Base-by-base conservation (phyloP, 306 rosid genomes). In the Dryas octopetala region DNA sequence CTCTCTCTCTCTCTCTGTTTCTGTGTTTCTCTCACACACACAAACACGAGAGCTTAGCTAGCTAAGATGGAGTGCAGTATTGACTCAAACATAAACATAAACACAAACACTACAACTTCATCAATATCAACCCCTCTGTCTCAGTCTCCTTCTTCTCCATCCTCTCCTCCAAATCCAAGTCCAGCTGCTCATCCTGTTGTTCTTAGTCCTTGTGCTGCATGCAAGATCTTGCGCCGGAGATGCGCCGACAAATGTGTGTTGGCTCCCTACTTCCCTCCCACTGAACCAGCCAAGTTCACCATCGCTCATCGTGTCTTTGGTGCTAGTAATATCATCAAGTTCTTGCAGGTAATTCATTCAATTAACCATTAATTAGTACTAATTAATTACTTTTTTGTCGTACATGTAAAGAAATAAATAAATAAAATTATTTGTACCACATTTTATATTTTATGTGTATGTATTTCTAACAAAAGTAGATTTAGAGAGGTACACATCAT, bases 201-300 rank as follows among this genome's bases (percentile, higher is more conserved):
- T 11, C 70, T 87, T 32, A 94, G 88, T 53, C 98, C 98, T 52
- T 94, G 98, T 17, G 98, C 98, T 46, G 98, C 98, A 0, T 94
- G 98, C 82, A 94, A 90, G 78, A 89, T 91, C 65, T 51, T 94
- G 67, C 78, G 98, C 76, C 74, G 98, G 48, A 80, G 98, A 62
- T 94, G 98, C 16, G 96, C 96, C 0, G 94, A 91, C 0, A 87
- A 90, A 82, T 94, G 98, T 63, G 93, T 94, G 0, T 81, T 94
- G 80, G 98, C 98, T 4, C 98, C 98, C 12, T 94, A 94, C 62
- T 94, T 94, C 68, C 98, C 98, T 69, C 98, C 98, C 41, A 87
- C 98, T 5, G 90, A 94, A 10, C 97, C 98, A 4, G 78, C 90
- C 82, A 91, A 94, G 87, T 94, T 94, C 49, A 89, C 98, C 84